Percentiles rank a stretch among this genome's conserved stretches.
phyloP scores from a whole-genome alignment of 2,329 filamentous ascomycete genomes.

The Nannizzia gypsea region DNA sequence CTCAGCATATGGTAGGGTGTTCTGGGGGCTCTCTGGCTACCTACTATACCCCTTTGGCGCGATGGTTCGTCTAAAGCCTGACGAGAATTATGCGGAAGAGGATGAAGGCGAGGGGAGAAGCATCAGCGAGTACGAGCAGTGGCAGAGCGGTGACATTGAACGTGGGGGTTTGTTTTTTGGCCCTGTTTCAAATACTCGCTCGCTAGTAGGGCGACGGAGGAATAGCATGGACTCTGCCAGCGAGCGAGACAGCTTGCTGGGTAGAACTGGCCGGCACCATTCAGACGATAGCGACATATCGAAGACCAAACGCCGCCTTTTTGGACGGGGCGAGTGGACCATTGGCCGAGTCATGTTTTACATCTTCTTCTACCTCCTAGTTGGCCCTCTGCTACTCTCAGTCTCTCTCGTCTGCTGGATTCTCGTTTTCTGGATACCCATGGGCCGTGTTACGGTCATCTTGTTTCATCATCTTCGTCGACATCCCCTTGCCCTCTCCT shows the following conservation, averaged over 20 bases:
- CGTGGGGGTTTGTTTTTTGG: conserved; percentile 95
- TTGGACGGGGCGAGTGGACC: conserved; percentile 93
- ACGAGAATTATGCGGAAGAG: conserved; percentile 88
- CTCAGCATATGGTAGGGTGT: conserved; percentile 69
- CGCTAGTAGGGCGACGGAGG: conserved; percentile 73
- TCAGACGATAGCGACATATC: conserved; percentile 30
- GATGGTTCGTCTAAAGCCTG: conserved; percentile 83
- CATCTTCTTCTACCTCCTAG: conserved; percentile 83
- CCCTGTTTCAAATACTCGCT: conserved; percentile 55
- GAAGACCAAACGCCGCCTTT: conserved; percentile 64
- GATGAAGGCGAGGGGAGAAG: conserved; percentile 91
- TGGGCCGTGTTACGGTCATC: conserved; percentile 88
- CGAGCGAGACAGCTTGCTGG: conserved; percentile 83
- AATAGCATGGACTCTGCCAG: conserved; percentile 79
- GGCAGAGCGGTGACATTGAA: conserved; percentile 95
- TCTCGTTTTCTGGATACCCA: conserved; percentile 93
- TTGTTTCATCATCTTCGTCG: conserved; percentile 83
- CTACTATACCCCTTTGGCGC: conserved; percentile 95
- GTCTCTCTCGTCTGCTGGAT: conserved; percentile 90
- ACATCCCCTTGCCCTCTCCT: conserved; percentile 83
- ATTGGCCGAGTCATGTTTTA: conserved; percentile 92
- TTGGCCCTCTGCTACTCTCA: conserved; percentile 73
- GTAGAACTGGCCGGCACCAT: conserved; percentile 47
- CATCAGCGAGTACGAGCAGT: conserved; percentile 97
- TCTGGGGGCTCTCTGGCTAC: conserved; percentile 75